Conservation (phyloP, 768 basidiomycete species). For the Daedaleopsis nitida region DNA sequence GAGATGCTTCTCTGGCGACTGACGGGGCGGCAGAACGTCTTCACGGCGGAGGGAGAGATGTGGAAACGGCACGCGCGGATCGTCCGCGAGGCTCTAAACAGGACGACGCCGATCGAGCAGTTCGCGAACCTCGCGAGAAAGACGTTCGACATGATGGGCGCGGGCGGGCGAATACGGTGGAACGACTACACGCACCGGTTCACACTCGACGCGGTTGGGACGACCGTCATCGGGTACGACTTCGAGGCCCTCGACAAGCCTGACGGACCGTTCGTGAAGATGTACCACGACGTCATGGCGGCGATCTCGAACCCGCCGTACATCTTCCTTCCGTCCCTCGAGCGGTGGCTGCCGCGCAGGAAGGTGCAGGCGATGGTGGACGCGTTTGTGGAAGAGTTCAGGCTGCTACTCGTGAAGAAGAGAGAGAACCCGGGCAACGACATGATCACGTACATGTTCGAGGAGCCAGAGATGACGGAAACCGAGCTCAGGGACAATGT, state of each 20-base stretch:
- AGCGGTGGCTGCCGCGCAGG: constrained; percentile 9
- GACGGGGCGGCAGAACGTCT: constrained; percentile 37
- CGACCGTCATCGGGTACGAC: constrained; percentile 19
- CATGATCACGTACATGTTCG: constrained; percentile 17
- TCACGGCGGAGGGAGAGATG: constrained; percentile 40
- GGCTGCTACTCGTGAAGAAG: constrained; percentile 10
- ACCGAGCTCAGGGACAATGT: constrained; percentile 39
- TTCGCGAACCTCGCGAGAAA: constrained; percentile 35
- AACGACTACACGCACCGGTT: constrained; percentile 25
- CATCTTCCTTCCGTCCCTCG: constrained; percentile 13
- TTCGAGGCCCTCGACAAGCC: constrained; percentile 20
- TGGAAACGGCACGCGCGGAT: constrained; percentile 41
- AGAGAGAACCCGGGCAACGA: constrained; percentile 10
- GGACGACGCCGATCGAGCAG: constrained; percentile 37
- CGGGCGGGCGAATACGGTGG: constrained; percentile 32
- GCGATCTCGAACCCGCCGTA: constrained; percentile 13
- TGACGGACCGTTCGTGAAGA: constrained; percentile 9
- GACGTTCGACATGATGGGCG: constrained; percentile 35
- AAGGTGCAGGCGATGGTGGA: constrained; percentile 10
- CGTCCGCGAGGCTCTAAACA: constrained; percentile 38
- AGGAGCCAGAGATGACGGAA: constrained; percentile 23
- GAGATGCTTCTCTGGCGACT: constrained; percentile 40
- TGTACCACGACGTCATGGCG: constrained; percentile 15
- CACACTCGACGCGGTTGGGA: constrained; percentile 20
- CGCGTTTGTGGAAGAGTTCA: constrained; percentile 5